Evolutionary conservation across 495 filamentous ascomycete species (phyloP), one percentile per base, ranked within the genome.

Genomic region (Neurospora sp.): DNA sequence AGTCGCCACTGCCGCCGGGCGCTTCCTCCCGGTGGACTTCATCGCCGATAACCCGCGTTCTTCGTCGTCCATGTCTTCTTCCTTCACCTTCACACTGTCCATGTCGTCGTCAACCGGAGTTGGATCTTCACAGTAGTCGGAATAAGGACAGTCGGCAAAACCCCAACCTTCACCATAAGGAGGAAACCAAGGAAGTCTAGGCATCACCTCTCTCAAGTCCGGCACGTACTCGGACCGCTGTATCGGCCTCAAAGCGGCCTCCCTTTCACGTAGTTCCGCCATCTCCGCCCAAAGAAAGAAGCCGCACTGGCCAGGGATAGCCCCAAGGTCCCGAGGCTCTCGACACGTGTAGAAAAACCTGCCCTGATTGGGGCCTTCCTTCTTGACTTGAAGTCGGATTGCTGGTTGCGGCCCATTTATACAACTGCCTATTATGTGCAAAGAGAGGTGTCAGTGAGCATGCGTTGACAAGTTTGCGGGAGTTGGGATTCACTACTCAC

Each of bases 251-350:
- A 87, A 75, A 3, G 89, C 77, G 9, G 82, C 81, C 14, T 77
- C 75, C 75, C 84, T 83, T 76, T 92, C 89, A 18, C 89, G 85
- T 22, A 73, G 73, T 41, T 85, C 80, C 0, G 91, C 91, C n/a
- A 88, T 86, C 38, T 89, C 87, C 38, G 85, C 84, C 88, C 89
- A 94, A 3, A 93, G 81, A 78, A 93, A 94, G 84, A 94, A 94
- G 18, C 84, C 82, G 79, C 92, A 94, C 44, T 83, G 81, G 31
- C 75, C 75, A 12, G 53, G 53, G 6, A 61, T 35, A 12, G 53
- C 53, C 16, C 53, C 53, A 27, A 4, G 22, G 6, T 61, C 53
- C 53, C 12, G 5, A 2, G 53, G 22, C 1, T 81, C 75, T 39
- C 84, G 82, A 78, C 92, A 94, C 8, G 84, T 88, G 76, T 91